Evolutionary conservation across 2,329 filamentous ascomycete genomes (phyloP).

Genomic region (Xylariaceae sp.): DNA sequence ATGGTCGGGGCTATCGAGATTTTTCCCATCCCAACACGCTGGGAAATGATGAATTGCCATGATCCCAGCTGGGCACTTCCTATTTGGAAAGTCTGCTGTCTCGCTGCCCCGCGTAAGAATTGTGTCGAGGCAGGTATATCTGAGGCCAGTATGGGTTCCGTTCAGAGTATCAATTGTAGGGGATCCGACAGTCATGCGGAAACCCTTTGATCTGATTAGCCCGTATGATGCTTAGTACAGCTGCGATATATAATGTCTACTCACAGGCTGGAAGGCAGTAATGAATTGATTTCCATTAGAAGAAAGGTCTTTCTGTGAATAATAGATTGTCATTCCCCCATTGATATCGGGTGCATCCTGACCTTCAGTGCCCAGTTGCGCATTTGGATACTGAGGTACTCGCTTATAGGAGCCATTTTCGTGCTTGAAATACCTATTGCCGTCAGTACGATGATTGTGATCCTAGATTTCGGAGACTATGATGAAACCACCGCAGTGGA

Average conservation of each 20-base stretch:
- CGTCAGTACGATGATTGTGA: too few relatives aligned
- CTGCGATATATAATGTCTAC: conserved; percentile 4
- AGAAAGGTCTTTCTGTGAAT: conserved; percentile 28
- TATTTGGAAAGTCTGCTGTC: conserved; percentile 35
- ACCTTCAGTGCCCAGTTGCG: conserved; percentile 13
- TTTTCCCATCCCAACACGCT: conserved; percentile 43
- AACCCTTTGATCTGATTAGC: conserved; percentile 31
- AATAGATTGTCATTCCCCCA: conserved; percentile 32
- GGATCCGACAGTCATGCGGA: conserved; percentile 42
- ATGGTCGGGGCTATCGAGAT: conserved; percentile 22
- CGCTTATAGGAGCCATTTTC: conserved; percentile 30
- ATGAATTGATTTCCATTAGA: conserved; percentile 34
- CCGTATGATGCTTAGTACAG: neutral
- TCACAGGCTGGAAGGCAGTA: conserved; percentile 41
- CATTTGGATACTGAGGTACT: conserved; percentile 26
- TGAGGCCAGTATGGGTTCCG: conserved; percentile 19
- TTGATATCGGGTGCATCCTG: conserved; percentile 25
- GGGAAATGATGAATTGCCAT: conserved; percentile 41
- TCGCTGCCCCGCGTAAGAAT: conserved; percentile 38
- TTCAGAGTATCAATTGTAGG: conserved; percentile 25
- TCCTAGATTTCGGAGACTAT: too few relatives aligned
- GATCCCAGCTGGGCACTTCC: conserved; percentile 38
- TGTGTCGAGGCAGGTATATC: conserved; percentile 38
- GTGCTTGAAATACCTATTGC: conserved; percentile 20
- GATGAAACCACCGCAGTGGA: too few relatives aligned